phyloP scores from a whole-genome alignment of 495 filamentous ascomycete species.

The Neurospora sp. region DNA sequence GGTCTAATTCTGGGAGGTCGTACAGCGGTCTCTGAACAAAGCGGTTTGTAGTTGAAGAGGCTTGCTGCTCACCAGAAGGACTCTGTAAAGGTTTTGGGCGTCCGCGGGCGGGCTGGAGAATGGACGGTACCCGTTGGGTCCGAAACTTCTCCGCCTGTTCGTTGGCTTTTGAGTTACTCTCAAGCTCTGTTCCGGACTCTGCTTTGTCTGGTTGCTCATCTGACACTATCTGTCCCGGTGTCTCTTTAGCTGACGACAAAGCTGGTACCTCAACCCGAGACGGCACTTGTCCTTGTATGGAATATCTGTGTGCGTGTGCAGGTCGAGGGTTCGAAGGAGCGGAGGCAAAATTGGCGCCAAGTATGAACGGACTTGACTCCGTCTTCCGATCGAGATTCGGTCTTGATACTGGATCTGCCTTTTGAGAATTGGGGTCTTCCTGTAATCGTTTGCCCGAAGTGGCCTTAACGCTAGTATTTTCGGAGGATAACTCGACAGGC shows the following conservation, averaged over 20 bases:
- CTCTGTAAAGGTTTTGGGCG: constrained; percentile 8
- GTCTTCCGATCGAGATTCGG: neutral
- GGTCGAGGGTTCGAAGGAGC: neutral
- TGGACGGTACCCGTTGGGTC: constrained; percentile 18
- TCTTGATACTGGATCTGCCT: neutral
- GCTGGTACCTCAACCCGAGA: constrained; percentile 4
- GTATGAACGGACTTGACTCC: neutral
- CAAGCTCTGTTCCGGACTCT: neutral
- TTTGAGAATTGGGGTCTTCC: neutral
- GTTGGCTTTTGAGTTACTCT: neutral
- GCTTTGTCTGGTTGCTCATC: constrained; percentile 3
- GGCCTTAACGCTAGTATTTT: constrained; percentile 6
- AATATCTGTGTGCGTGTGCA: neutral
- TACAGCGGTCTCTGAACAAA: constrained; percentile 12
- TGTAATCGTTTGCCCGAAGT: neutral
- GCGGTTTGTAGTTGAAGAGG: constrained; percentile 3
- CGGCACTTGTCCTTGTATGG: neutral
- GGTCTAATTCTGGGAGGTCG: constrained; percentile 7
- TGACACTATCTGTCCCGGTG: constrained; percentile 1
- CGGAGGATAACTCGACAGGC: constrained; percentile 20
- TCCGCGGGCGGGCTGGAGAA: constrained; percentile 26
- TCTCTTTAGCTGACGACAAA: constrained; percentile 2
- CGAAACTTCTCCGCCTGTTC: neutral
- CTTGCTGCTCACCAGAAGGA: constrained; percentile 5
- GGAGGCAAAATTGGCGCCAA: neutral